Evolutionary conservation across 2,329 filamentous ascomycete genomes (phyloP), one percentile per base, ranked within the genome.

Genomic region (Sphaerulina vaccinii): DNA sequence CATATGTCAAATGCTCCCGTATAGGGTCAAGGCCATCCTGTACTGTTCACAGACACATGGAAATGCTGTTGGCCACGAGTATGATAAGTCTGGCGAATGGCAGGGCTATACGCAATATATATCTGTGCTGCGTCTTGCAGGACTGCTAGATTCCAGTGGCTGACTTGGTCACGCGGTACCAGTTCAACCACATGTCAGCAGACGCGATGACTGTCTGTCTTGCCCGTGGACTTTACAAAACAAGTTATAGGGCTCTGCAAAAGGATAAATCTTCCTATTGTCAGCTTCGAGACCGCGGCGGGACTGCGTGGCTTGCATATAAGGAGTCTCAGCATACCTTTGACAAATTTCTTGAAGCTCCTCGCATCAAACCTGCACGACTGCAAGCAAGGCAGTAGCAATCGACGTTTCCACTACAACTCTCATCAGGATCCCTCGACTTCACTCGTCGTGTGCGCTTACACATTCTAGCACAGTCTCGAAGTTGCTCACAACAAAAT

Each of bases 341-440:
- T 11, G 32, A 46, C 42, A 36, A 13, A 46, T 46, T 36, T 24
- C 27, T 21, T 32, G 19, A 24, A 47, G 35, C 32, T 47, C 32
- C 44, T 47, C 44, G 44, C 44, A 47, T 47, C 29, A 35, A 47
- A 47, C 24, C 44, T 47, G 35, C 33, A 47, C 44, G 18, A 37
- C 32, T 13, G 44, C 32, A 47, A 47, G 44, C 44, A 47, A 47
- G 19, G 44, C 44, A 47, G 44, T 13, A 35, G 22, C 19, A 38
- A 39, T 18, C 32, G 32, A 32, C 42, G 42, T 46, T 19, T 27
- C 42, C 36, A 13, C 13, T 29, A 7, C 42, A 36, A 15, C 6
- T 15, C 35, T 37, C 15, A 7, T 7, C 35, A 37, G 35, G n/a
- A n/a, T n/a, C n/a, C n/a, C n/a, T n/a, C n/a, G n/a, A n/a, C n/a